Conservation (phyloP, 768 basidiomycete genomes). For the Amanita thiersii region DNA sequence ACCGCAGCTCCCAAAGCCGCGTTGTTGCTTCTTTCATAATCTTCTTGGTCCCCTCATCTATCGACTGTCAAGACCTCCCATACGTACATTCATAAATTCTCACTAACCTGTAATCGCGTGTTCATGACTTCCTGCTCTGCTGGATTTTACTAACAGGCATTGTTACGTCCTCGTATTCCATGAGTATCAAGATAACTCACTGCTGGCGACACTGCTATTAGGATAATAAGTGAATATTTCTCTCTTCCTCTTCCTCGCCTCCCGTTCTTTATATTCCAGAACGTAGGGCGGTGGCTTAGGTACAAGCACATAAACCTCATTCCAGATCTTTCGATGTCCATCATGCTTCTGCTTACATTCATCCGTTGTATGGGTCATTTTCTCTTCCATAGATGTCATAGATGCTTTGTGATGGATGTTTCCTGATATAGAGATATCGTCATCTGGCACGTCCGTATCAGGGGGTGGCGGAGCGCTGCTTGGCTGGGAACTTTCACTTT, state of each 20-base stretch:
- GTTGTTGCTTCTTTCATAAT: conserved; percentile 23
- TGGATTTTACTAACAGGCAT: neutral
- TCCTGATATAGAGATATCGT: neutral
- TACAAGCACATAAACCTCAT: conserved; percentile 6
- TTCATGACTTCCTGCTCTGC: neutral
- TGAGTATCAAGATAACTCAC: neutral
- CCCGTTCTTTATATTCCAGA: conserved; percentile 2
- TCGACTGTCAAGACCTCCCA: neutral
- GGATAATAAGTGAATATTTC: neutral
- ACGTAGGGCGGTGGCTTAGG: conserved; percentile 6
- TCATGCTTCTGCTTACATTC: neutral
- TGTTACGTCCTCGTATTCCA: neutral
- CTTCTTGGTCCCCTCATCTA: conserved; percentile 1
- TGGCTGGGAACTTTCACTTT: neutral
- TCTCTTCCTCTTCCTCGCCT: conserved; percentile 7
- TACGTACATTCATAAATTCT: neutral
- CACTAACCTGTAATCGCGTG: conserved; percentile 5
- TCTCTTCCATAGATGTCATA: neutral
- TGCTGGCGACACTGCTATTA: neutral
- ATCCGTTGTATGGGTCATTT: neutral
- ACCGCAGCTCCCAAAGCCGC: conserved; percentile 37
- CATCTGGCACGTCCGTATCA: neutral
- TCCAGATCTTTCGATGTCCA: neutral
- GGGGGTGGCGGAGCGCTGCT: conserved; percentile 1
- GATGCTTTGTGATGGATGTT: neutral